These are phyloP conservation scores for Ophiostoma sp. DNA, from an alignment of 2,329 filamentous ascomycete genomes.

Conservation along the genomic window DNA sequence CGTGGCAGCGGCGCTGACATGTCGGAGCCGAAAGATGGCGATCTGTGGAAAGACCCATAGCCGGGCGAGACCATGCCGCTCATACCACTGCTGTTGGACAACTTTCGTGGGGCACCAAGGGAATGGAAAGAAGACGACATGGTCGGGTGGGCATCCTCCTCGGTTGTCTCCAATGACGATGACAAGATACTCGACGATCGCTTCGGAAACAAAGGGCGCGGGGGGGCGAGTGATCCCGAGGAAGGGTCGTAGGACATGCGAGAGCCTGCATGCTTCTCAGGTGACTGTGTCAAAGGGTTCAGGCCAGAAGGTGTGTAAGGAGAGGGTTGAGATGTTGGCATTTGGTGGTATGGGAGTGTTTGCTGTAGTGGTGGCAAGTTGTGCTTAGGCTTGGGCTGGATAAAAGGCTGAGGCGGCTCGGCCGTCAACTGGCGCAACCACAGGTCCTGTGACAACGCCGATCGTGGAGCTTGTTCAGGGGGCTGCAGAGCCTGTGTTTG, in stretches of 20 bases:
- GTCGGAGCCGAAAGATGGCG: conserved; percentile 83
- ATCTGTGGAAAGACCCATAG: conserved; percentile 65
- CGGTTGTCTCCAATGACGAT: conserved; percentile 64
- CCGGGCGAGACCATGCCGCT: conserved; percentile 61
- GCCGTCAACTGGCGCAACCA: conserved; percentile 7
- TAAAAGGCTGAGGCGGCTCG: background rate
- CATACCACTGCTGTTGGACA: conserved; percentile 69
- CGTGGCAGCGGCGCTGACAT: conserved; percentile 67
- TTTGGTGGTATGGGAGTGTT: conserved; percentile 36
- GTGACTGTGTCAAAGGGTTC: conserved; percentile 39
- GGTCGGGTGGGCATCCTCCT: conserved; percentile 64
- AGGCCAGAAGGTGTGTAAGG: conserved; percentile 34
- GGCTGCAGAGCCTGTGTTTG: background rate
- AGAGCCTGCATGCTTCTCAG: conserved; percentile 45
- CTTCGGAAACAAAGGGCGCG: conserved; percentile 50
- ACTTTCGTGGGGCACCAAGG: conserved; percentile 66
- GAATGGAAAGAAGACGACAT: conserved; percentile 59
- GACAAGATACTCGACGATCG: conserved; percentile 62
- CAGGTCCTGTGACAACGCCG: background rate
- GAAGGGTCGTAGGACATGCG: conserved; percentile 50
- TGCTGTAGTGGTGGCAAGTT: conserved; percentile 17
- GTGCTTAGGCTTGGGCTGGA: conserved; percentile 5
- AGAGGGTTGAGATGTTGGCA: conserved; percentile 39
- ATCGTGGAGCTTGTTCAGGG: background rate
- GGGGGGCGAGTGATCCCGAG: conserved; percentile 51